Percentiles rank a stretch among this genome's conserved stretches.
These are phyloP conservation scores for Solanum okadae DNA, from an alignment of 257 asterid genomes.

Conservation along the genomic window DNA sequence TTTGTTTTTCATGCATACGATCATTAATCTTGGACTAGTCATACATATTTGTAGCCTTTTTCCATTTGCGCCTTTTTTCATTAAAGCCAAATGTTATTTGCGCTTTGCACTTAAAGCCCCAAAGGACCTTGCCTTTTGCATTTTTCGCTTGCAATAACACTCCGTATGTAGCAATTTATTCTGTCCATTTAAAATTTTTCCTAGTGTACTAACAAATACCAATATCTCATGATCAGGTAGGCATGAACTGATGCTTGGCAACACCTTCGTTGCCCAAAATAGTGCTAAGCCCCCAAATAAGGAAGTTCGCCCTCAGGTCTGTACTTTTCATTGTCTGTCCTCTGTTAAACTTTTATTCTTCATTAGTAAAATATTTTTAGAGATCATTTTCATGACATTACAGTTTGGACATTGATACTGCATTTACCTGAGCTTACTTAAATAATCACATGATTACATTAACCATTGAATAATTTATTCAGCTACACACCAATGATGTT, in stretches of 20 bases:
- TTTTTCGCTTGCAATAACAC: background rate
- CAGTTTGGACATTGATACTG: background rate
- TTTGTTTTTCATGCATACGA: background rate
- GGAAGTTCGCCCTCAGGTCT: conserved; percentile 81
- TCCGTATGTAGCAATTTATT: background rate
- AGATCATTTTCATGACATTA: background rate
- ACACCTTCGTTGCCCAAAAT: conserved; percentile 43
- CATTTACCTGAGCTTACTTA: background rate
- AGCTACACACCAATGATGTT: background rate
- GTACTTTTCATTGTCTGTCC: background rate
- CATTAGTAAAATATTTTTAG: background rate
- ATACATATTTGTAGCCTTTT: background rate
- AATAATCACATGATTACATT: background rate
- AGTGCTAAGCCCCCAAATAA: conserved; percentile 52
- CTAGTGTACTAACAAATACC: background rate
- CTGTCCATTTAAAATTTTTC: background rate
- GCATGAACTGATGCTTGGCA: conserved; percentile 81
- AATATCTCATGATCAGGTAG: conserved; percentile 43
- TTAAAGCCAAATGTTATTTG: background rate
- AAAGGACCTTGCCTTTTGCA: background rate
- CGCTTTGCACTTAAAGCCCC: background rate
- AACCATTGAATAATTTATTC: background rate
- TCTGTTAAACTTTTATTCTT: background rate
- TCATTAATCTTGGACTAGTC: background rate
- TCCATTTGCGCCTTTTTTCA: background rate